Percentiles rank a stretch among this genome's conserved stretches.
These are phyloP conservation scores for Termitomyces sp. DNA, from an alignment of 1,284 basidiomycete species.

Conservation along the genomic window DNA sequence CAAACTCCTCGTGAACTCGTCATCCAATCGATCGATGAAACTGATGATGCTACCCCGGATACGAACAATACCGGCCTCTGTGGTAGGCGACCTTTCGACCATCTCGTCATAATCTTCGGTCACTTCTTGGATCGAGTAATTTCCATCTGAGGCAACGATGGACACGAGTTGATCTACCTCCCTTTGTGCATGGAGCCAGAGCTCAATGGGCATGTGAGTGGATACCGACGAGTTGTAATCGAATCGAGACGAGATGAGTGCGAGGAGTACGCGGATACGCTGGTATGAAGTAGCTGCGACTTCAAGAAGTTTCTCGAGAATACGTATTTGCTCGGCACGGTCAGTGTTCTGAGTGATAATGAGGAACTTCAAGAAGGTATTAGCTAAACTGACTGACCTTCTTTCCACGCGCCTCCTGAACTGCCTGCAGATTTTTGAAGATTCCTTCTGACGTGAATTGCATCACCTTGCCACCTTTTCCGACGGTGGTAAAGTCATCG, in stretches of 20 bases:
- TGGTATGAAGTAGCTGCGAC: conserved; percentile 89
- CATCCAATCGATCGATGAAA: conserved; percentile 94
- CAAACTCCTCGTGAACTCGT: conserved; percentile 96
- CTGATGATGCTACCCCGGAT: conserved; percentile 92
- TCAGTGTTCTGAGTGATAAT: conserved; percentile 77
- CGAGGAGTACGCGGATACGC: conserved; percentile 90
- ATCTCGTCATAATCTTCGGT: conserved; percentile 93
- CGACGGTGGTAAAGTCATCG: conserved; percentile 89
- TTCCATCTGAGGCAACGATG: conserved; percentile 66
- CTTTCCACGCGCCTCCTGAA: conserved; percentile 94
- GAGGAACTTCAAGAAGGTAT: neutral
- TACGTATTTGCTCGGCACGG: conserved; percentile 89
- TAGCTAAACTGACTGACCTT: conserved; percentile 54
- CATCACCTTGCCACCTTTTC: conserved; percentile 83
- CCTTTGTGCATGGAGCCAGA: conserved; percentile 84
- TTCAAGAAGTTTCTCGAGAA: conserved; percentile 84
- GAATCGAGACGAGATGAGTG: conserved; percentile 91
- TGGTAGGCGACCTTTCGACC: conserved; percentile 78
- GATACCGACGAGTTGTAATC: conserved; percentile 92
- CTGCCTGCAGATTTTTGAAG: conserved; percentile 88
- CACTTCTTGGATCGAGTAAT: conserved; percentile 83
- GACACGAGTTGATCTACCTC: conserved; percentile 88
- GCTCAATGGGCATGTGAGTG: conserved; percentile 87
- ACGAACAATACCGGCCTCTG: conserved; percentile 66
- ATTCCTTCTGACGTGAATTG: conserved; percentile 86